Evolutionary conservation across 495 filamentous ascomycete species (phyloP), one percentile per base, ranked within the genome.

Genomic region (Penicillium subrubescens): DNA sequence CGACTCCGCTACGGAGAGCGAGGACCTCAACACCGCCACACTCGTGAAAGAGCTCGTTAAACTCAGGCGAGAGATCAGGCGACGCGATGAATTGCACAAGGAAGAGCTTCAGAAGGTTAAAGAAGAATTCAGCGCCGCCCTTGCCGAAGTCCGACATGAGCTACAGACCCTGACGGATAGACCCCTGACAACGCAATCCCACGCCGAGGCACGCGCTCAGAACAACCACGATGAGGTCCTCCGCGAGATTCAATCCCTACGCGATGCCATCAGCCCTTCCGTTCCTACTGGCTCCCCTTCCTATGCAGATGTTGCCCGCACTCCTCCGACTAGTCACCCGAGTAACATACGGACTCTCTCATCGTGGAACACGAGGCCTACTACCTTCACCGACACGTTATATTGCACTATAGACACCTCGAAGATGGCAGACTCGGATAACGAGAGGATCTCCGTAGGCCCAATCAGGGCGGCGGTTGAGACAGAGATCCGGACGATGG

Each of bases 391-490:
- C 59, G 68, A 71, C 34, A 67, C 65, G 2, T 34, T 69, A 1
- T 69, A 72, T 37, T 72, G 67, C 54, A 70, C 63, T 14, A 68
- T 70, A 39, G 65, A 73, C 48, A 73, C 67, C 58, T 70, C 71
- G 29, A 67, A 51, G 51, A 72, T 73, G 71, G 12, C 52, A 39
- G 66, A 68, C 19, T 68, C 35, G 33, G 71, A 70, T 44, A 72
- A 57, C 29, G 63, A 62, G 23, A 72, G 57, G 65, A 37, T n/a
- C 35, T 65, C 65, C 15, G 64, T 66, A 39, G 69, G 68, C 27
- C 41, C 62, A 43, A 69, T 77, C 64, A 51, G 74, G 63, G 63
- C 71, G 23, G 33, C 67, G 50, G 59, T 74, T 11, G 69, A 77
- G 57, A 68, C 50, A 66, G 71, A 71, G 60, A 74, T 75, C 43